Conservation (phyloP, 2,329 filamentous ascomycete genomes). For the Triangularia verruculosa region DNA sequence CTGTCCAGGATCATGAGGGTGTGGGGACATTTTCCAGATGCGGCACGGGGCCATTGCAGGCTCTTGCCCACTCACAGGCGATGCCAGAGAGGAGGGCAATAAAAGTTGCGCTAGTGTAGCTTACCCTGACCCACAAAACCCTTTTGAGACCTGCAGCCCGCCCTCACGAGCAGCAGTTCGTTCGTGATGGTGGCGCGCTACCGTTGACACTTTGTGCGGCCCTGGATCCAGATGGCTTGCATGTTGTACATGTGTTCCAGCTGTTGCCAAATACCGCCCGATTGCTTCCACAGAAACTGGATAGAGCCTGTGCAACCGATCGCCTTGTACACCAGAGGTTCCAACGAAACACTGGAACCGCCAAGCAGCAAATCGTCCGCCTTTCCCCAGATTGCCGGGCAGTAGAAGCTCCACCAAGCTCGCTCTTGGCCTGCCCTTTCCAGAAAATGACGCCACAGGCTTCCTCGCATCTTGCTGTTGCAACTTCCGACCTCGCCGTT, state of each 20-base stretch:
- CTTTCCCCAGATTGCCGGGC: constrained; percentile 7
- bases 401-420: neutral
- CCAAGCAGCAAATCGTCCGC: neutral
- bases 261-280: neutral
- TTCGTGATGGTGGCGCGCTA: constrained; percentile 8
- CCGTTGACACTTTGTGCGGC: neutral
- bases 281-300: neutral
- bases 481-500: neutral
- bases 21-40: neutral
- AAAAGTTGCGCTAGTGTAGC: neutral
- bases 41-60: neutral
- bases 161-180: constrained; percentile 5
- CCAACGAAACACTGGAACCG: neutral
- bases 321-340: neutral
- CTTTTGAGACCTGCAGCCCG: constrained; percentile 8
- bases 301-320: neutral
- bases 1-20: neutral
- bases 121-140: neutral
- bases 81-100: neutral
- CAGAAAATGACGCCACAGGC: constrained; percentile 6
- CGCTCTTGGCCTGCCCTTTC: neutral
- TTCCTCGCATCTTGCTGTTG: neutral
- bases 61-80: neutral
- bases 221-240: neutral
- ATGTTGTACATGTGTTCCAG: neutral